Base-by-base conservation (phyloP, 2,329 filamentous ascomycete species). In the Epichloe coenophiala region DNA sequence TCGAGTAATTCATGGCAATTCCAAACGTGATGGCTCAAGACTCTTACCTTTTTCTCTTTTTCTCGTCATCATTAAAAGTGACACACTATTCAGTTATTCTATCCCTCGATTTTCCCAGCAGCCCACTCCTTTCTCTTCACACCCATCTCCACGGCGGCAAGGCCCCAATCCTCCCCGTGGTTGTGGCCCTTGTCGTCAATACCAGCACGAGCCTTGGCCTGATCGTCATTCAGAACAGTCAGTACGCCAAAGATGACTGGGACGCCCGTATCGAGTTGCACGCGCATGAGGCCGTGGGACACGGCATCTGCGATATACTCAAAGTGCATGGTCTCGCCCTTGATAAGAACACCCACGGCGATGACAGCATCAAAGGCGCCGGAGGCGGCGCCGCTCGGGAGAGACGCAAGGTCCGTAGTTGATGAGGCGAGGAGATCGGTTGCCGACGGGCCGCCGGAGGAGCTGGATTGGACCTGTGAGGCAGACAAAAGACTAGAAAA, bases 321-420 rank as follows among this genome's bases (percentile, higher is more conserved):
- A 63, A 98, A 98, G 71, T 98, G 93, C 89, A 96, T 96, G 6
- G 93, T 97, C 70, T 95, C 87, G 66, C 93, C 93, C 74, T 98
- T 98, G 72, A 98, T 96, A 54, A 98, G 80, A 51, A 95, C 90
- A 51, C 93, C 93, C 58, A 98, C 86, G 49, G 93, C 89, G 58
- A 98, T 90, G 56, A 98, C 82, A 55, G 93, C 93, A 64, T 97
- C 91, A 61, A 97, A 97, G 19, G 88, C 80, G 51, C 74, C 70
- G 52, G 77, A 70, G n/a, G 68, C 64, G 3, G 69, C 61, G 33
- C 65, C 55, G 45, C 68, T 54, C 19, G 73, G 55, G 17, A 71
- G 60, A 13, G 76, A 69, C 31, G 76, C 72, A 35, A 89, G 76
- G 66, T 95, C 86, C 33, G 83, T 75, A 1, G 85, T 77, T 23